A percentile compares a stretch with the other conserved stretches of the same genome.
Conservation (phyloP, 176 grass and related monocot species). For the Paspalum notatum region DNA sequence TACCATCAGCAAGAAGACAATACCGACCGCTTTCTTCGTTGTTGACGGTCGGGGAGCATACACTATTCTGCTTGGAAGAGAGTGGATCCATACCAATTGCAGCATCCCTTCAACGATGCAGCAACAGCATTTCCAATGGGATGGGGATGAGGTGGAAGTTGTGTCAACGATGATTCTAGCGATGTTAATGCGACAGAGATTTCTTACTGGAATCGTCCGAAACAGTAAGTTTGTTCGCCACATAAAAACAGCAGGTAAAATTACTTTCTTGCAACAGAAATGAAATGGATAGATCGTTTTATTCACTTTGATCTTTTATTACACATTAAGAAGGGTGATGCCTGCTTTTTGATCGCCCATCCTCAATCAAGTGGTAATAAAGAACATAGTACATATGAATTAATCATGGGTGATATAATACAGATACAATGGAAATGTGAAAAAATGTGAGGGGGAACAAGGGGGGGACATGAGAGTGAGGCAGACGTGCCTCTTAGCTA, state of each 20-base stretch:
- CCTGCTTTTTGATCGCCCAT: constrained; percentile 46
- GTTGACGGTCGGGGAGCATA: no score
- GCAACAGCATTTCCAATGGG: no score
- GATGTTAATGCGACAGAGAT: no score
- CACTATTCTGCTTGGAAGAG: no score
- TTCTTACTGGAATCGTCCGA: no score
- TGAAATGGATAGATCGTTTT: constrained; percentile 33
- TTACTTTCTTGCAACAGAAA: neutral
- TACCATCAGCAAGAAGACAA: no score
- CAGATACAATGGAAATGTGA: constrained; percentile 1
- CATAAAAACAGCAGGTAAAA: neutral
- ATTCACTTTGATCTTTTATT: constrained; percentile 45
- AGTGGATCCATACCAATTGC: no score
- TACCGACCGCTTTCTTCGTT: no score
- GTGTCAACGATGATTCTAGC: no score
- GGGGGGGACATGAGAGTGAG: constrained; percentile 15
- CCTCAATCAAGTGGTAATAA: constrained; percentile 15
- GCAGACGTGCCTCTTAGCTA: constrained; percentile 23
- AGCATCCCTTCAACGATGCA: no score
- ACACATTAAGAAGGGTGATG: constrained; percentile 34
- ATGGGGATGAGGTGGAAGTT: no score
- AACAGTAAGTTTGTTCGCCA: neutral
- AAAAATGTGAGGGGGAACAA: neutral
- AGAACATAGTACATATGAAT: neutral
- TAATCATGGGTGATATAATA: neutral